Conservation (phyloP, 179 eudicot species). For the Carnegiea gigantea region DNA sequence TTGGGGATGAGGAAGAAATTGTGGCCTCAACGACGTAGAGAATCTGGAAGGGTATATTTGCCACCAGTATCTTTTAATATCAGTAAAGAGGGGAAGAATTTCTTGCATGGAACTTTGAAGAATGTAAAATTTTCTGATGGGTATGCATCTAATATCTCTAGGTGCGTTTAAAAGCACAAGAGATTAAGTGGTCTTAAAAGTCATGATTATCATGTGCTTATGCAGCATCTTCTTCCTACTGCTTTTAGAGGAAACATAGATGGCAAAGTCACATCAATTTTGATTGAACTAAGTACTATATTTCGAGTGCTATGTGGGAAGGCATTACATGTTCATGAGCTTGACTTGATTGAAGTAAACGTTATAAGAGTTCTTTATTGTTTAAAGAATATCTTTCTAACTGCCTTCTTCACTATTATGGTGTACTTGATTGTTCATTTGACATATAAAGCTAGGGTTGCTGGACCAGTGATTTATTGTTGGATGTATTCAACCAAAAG, state of each 20-base stretch:
- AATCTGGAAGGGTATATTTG: background rate
- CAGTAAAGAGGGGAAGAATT: no score
- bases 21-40: background rate
- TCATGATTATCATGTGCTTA: background rate
- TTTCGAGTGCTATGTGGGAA: no score
- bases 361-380: no score
- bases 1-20: background rate
- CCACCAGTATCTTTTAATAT: background rate
- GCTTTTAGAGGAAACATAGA: constrained; percentile 11
- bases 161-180: background rate
- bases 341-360: no score
- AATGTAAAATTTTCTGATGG: constrained; percentile 4
- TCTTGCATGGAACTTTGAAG: background rate
- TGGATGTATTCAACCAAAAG: constrained; percentile 9
- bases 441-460: no score
- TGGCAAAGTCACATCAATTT: background rate
- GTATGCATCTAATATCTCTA: constrained; percentile 5
- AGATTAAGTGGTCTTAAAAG: constrained; percentile 1
- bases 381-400: no score
- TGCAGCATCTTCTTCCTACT: background rate
- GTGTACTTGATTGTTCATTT: no score
- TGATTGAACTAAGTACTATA: background rate
- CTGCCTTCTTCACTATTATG: no score
- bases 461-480: background rate
- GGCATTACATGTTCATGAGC: no score